Base-by-base conservation (phyloP, 306 rosid genomes). In the apple (Malus domestica) region DNA sequence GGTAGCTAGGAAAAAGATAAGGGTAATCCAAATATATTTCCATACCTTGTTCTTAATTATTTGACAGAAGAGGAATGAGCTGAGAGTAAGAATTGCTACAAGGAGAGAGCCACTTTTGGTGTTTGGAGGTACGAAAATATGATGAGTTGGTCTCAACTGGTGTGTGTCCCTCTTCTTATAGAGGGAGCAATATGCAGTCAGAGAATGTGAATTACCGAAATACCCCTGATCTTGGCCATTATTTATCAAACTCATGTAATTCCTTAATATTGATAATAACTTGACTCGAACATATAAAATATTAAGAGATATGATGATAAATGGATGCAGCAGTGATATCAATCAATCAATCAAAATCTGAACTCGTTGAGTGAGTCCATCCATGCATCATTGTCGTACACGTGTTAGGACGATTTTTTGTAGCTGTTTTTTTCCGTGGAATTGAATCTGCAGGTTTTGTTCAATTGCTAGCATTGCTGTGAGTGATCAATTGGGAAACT, bases 361-460 rank as follows among this genome's bases (percentile, higher is more conserved):
- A 38, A 55, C 5, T 44, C 1, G 33, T 45, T 13, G 38, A 71
- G 73, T 16, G 29, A 4, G 42, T 46, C 70, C 61, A 18, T 65
- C 32, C 23, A 7, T 18, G 29, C 85, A 75, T 82, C 80, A 46
- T 8, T 54, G 73, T 85, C 85, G 83, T 88, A 87, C 92, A 92
- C 93, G 93, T 77, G 90, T 85, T 68, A 42, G 16, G 35, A 58
- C 74, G 46, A 71, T 75, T 72, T 61, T 10, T 60, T 2, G n/a
- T 30, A 8, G 72, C 45, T 62, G 46, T 18, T 62, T 74, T 62
- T 74, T 58, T 61, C 20, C n/a, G 4, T 61, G 58, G 44, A 33
- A 61, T 60, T 7, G 27, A 66, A 59, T 55, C 3, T 40, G 57
- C 12, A 4, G 49, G 20, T 57, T 57, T n/a, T 49, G 55, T 49